Base-by-base conservation (phyloP, 139 green algal species). In the Mychonastes homosphaera region DNA sequence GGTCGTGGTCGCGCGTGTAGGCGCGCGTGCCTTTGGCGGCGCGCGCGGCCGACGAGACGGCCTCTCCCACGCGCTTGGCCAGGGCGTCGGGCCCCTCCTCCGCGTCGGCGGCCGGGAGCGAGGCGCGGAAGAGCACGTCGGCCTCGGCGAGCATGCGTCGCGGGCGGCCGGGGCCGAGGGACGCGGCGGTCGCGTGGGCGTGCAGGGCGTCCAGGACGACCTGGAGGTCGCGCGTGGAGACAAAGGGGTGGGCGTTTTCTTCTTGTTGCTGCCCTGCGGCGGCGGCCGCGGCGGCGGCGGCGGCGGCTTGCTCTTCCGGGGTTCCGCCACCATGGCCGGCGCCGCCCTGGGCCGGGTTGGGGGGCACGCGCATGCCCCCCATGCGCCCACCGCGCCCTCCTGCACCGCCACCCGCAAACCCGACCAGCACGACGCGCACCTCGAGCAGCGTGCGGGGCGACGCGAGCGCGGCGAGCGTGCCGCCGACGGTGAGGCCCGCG, bases 341-440 rank as follows among this genome's bases (percentile, higher is more conserved):
- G 30, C 6, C 13, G 49, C 15, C 9, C 21, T n/a, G 19, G 27
- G 52, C 30, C 12, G 9, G 3, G 19, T 30, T 32, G 16, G 32
- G 52, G 18, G 32, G 32, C 52, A 46, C 23, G 19, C 50, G 41
- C 19, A 7, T 21, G 24, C 26, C 13, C 1, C 26, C 47, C n/a
- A 36, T 8, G 23, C 21, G 47, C 10, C 23, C 13, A 32, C 47
- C 15, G n/a, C 10, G 10, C 10, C 46, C 46, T 23, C n/a, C 13
- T 18, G 16, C 46, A 53, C 10, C 46, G 10, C 15, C 46, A 53
- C 59, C 59, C 18, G 26, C 35, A 38, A 67, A 67, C n/a, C 48
- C 49, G 13, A 67, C 36, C 10, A 67, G 59, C 49, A 60, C 59
- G 10, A 67, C 59, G 13, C 52, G 32, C 2, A 67, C 48, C 16